Base-by-base conservation (phyloP, 768 basidiomycete genomes). In the Panaeolus papilionaceus region DNA sequence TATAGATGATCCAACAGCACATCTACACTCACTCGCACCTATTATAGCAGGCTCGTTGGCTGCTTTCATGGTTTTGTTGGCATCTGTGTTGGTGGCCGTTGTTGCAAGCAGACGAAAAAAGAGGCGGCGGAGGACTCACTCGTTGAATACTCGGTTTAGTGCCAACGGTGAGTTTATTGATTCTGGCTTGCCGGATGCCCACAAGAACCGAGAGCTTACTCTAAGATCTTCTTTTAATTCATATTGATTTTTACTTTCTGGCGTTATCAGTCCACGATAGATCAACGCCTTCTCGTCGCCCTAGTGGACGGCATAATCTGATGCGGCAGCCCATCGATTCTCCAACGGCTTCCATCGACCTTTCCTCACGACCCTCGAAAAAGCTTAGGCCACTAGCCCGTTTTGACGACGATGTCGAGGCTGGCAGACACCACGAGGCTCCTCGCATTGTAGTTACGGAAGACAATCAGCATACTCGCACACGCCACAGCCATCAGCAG, bases 241-340 rank as follows among this genome's bases (percentile, higher is more conserved):
- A 58, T 58, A 16, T 58, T 14, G 28, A 33, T 11, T 58, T 58
- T 58, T 16, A 7, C 54, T 58, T 58, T 58, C 54, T 58, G 54
- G 54, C 54, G 16, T 33, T 58, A 58, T 33, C 54, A 58, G 54
- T 16, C 33, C 28, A 58, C 54, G 54, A 58, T 58, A 58, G 54
- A 58, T 58, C 54, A 58, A 58, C 6, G 3, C 54, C 54, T 5
- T 58, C 33, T 28, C 54, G 54, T 37, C 54, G 54, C 54, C 33
- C 54, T 37, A 58, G 54, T 58, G 28, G 26, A 28, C 26, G 54
- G 14, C 54, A 58, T 37, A 16, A 58, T n/a, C 11, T 33, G 14
- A 58, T 58, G 54, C 54, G 54, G 54, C 54, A 58, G 14, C 33
- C 54, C 33, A 58, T 58, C 26, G 54, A 58, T 16, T 58, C 54